Conservation (phyloP, 805 yeast genomes). For the Candida stauntonica region DNA sequence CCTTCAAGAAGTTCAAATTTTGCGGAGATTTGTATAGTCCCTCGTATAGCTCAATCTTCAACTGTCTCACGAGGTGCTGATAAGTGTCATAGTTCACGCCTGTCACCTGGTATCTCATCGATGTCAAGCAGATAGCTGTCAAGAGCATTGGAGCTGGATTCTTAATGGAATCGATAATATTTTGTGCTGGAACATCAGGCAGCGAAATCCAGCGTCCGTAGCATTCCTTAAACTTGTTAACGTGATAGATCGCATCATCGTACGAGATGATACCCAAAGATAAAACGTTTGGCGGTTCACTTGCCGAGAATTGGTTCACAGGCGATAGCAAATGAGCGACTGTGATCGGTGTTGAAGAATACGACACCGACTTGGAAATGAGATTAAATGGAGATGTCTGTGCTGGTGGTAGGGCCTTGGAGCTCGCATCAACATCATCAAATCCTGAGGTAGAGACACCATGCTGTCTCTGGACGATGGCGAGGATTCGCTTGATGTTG, state of each 20-base stretch:
- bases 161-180: slow-evolving; percentile 45
- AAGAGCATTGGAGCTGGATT: slow-evolving; percentile 55
- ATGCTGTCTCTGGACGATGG: slow-evolving; percentile 14
- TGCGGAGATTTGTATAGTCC: slow-evolving; percentile 42
- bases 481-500: slow-evolving; percentile 16
- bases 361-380: slow-evolving; percentile 21
- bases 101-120: slow-evolving; percentile 44
- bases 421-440: slow-evolving; percentile 9
- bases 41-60: slow-evolving; percentile 24
- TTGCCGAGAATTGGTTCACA: slow-evolving; percentile 5
- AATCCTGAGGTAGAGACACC: slow-evolving; percentile 2
- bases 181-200: slow-evolving; percentile 47
- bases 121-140: slow-evolving; percentile 60
- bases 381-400: slow-evolving; percentile 23
- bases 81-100: slow-evolving; percentile 26
- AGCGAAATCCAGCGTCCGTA: slow-evolving; percentile 79
- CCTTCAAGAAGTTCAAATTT: slow-evolving; percentile 60
- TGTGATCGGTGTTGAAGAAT: slow-evolving; percentile 16
- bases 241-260: slow-evolving; percentile 44
- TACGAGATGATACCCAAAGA: slow-evolving; percentile 44
- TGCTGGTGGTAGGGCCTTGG: slow-evolving; percentile 27
- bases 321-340: slow-evolving; percentile 17
- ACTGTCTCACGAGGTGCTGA: slow-evolving; percentile 35
- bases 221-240: slow-evolving; percentile 57
- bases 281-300: slow-evolving; percentile 42